Conservation (phyloP, 345 rosid genomes). For the Brassica cretica region DNA sequence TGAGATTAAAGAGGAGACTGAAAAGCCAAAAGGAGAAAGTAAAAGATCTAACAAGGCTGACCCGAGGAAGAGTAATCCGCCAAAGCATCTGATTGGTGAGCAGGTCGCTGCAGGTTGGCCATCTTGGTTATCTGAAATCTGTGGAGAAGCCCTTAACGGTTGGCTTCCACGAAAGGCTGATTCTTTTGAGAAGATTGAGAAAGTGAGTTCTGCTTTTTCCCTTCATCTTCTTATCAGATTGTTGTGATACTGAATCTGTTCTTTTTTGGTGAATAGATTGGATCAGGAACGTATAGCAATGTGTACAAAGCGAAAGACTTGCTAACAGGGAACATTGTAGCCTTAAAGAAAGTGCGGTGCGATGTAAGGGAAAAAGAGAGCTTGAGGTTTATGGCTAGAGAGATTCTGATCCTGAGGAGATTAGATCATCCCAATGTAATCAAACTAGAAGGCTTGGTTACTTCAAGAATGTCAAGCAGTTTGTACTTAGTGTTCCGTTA, state of each 20-base stretch:
- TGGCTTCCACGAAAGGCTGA: conserved; percentile 20
- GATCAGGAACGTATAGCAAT: conserved; percentile 25
- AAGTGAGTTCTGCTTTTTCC: not conserved
- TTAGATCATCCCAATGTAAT: conserved; percentile 21
- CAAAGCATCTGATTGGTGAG: conserved; percentile 18
- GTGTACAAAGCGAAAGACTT: conserved; percentile 44
- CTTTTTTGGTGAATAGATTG: conserved; percentile 1
- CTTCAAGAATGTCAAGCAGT: conserved; percentile 22
- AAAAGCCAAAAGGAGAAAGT: not conserved
- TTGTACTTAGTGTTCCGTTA: conserved; percentile 21
- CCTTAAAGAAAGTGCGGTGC: conserved; percentile 20
- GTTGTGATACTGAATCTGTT: not conserved
- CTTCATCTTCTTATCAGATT: not conserved
- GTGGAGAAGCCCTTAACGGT: conserved; percentile 19
- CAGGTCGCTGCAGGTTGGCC: conserved; percentile 13
- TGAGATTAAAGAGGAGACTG: not conserved
- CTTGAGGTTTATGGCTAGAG: conserved; percentile 25
- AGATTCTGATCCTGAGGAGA: conserved; percentile 18
- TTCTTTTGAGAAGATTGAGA: conserved; percentile 23
- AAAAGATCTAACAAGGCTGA: conserved; percentile 8
- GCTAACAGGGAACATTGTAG: conserved; percentile 13
- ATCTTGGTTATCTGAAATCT: conserved; percentile 24
- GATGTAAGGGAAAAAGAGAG: conserved; percentile 15
- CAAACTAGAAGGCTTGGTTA: conserved; percentile 13
- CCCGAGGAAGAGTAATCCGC: conserved; percentile 9